Conservation (phyloP, 2,329 filamentous ascomycete species). For the Ceratocystis alfenasii region DNA sequence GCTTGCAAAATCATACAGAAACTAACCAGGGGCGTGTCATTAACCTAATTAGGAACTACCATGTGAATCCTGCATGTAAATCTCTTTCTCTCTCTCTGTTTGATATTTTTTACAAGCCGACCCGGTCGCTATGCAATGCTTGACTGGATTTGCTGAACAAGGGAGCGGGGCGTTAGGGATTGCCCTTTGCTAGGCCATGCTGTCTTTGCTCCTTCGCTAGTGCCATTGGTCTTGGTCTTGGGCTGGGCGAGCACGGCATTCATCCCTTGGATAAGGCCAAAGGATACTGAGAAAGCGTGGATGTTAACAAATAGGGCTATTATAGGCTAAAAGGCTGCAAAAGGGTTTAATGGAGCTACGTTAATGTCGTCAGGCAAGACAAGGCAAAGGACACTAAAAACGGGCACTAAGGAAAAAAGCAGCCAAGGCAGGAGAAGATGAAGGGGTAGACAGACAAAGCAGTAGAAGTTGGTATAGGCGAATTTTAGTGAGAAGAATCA, state of each 20-base stretch:
- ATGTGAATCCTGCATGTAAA: too few relatives aligned
- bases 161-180: neutral
- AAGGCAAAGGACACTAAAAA: neutral
- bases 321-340: neutral
- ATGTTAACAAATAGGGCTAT: neutral
- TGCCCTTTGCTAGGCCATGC: neutral
- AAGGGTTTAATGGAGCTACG: neutral
- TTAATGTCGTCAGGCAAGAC: too few relatives aligned
- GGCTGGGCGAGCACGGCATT: neutral
- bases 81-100: neutral
- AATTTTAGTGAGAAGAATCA: neutral
- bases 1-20: too few relatives aligned
- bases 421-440: neutral
- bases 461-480: neutral
- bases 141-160: constrained; percentile 2
- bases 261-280: neutral
- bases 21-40: too few relatives aligned
- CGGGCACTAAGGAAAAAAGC: neutral
- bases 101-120: neutral
- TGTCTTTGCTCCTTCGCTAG: neutral
- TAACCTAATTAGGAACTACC: too few relatives aligned
- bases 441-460: neutral
- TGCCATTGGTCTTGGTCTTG: neutral
- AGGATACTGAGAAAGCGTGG: neutral
- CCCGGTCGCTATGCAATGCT: neutral